Evolutionary conservation across 805 yeast species (phyloP).

Genomic region (Myxozyma kluyveri): DNA sequence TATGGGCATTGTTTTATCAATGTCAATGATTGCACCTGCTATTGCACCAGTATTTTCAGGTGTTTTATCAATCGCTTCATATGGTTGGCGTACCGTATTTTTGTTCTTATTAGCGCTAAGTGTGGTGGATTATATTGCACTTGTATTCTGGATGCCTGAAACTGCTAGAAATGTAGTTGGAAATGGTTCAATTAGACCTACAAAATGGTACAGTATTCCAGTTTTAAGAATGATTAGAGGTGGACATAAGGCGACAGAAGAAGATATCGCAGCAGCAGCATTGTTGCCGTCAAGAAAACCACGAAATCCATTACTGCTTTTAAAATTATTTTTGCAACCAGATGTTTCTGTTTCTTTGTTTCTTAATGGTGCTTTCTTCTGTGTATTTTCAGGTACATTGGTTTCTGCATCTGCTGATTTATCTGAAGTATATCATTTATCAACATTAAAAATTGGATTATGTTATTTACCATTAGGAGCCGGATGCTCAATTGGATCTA

Average conservation of each 20-base stretch:
- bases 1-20: slow-evolving; percentile 63
- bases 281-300: background rate
- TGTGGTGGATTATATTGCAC: slow-evolving; percentile 42
- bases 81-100: slow-evolving; percentile 74
- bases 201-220: slow-evolving; percentile 2
- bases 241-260: background rate
- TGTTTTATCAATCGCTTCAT: slow-evolving; percentile 44
- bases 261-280: background rate
- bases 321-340: slow-evolving; percentile 1
- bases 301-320: slow-evolving; percentile 5
- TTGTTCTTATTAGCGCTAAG: slow-evolving; percentile 71
- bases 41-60: slow-evolving; percentile 74
- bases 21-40: slow-evolving; percentile 69
- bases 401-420: slow-evolving; percentile 50
- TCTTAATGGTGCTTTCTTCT: slow-evolving; percentile 1
- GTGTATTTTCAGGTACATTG: slow-evolving; percentile 1
- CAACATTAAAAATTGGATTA: slow-evolving; percentile 60
- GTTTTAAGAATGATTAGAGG: background rate
- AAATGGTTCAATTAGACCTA: slow-evolving; percentile 64
- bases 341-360: slow-evolving; percentile 8
- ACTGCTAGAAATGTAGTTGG: slow-evolving; percentile 72
- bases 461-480: slow-evolving; percentile 76
- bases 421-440: slow-evolving; percentile 49
- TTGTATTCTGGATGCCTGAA: slow-evolving; percentile 59
- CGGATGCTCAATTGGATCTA: slow-evolving; percentile 62